These are phyloP conservation scores for Aureobasidium sp. DNA, from an alignment of 2,329 filamentous ascomycete species.

Conservation along the genomic window DNA sequence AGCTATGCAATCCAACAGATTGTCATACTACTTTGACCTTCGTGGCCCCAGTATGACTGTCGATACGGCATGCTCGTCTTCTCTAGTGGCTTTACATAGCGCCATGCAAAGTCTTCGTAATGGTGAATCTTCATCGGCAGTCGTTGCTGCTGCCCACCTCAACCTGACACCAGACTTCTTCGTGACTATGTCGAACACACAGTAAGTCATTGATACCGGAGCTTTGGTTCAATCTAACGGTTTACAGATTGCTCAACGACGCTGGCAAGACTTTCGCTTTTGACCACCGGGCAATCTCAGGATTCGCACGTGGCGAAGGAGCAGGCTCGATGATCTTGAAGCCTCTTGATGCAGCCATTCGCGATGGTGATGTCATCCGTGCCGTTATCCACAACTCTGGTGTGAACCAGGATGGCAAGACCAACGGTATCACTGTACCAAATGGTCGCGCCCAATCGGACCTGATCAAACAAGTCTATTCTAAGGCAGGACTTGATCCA, in stretches of 20 bases:
- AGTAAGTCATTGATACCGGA: constrained; percentile 23
- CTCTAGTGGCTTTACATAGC: constrained; percentile 32
- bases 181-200: constrained; percentile 23
- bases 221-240: not conserved
- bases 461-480: constrained; percentile 33
- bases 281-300: constrained; percentile 21
- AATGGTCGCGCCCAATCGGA: constrained; percentile 31
- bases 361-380: constrained; percentile 40
- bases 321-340: constrained; percentile 47
- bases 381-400: constrained; percentile 32
- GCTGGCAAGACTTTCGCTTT: constrained; percentile 6
- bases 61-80: constrained; percentile 43
- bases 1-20: constrained; percentile 34
- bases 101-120: constrained; percentile 26
- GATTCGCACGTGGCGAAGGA: constrained; percentile 49
- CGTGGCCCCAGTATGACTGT: constrained; percentile 38
- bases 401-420: constrained; percentile 34
- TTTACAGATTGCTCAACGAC: constrained; percentile 20
- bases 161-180: constrained; percentile 24
- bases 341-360: constrained; percentile 36
- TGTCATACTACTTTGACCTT: constrained; percentile 34
- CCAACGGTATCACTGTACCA: constrained; percentile 36
- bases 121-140: constrained; percentile 29
- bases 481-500: constrained; percentile 30
- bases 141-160: constrained; percentile 23